Evolutionary conservation across 2,329 filamentous ascomycete genomes (phyloP), one percentile per base, ranked within the genome.

Genomic region (Fusarium subglutinans): DNA sequence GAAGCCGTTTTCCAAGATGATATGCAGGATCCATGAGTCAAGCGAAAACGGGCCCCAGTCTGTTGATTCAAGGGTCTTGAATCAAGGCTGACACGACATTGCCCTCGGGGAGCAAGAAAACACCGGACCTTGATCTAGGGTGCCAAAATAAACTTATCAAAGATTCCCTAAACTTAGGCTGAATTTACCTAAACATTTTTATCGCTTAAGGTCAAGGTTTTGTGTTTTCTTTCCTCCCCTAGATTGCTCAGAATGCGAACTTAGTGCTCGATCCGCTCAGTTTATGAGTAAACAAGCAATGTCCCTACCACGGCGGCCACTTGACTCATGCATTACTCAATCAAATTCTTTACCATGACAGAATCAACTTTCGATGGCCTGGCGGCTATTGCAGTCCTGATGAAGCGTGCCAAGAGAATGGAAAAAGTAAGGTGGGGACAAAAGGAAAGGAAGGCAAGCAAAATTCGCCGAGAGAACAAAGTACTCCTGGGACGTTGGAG

Each of bases 11-110:
- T 55, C 43, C 59, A 72, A 76, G 73, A 80, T 81, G 80, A 76
- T 81, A 77, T 80, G 78, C 79, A 81, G 79, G 72, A 80, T 77
- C 79, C 79, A 79, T 77, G 80, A 81, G 80, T 81, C 80, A 81
- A 81, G 79, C 77, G 73, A 80, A 63, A 73, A 65, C 64, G 61
- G 43, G 61, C 71, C 74, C 73, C 66, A 56, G 59, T 71, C 58
- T 70, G 44, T 62, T 66, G 57, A 54, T 33, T 62, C 69, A 54
- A 59, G 67, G 53, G 66, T 58, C 59, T 50, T 63, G 47, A 66
- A 45, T 65, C 37, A 66, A 70, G 40, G 60, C 58, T 70, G 63
- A 55, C 47, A 68, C 63, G 48, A 58, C 71, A 74, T 54, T 53
- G n/a, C n/a, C n/a, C n/a, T n/a, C n/a, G n/a, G n/a, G n/a, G n/a